phyloP scores from a whole-genome alignment of 257 asterid species.

The Mitragyna speciosa region DNA sequence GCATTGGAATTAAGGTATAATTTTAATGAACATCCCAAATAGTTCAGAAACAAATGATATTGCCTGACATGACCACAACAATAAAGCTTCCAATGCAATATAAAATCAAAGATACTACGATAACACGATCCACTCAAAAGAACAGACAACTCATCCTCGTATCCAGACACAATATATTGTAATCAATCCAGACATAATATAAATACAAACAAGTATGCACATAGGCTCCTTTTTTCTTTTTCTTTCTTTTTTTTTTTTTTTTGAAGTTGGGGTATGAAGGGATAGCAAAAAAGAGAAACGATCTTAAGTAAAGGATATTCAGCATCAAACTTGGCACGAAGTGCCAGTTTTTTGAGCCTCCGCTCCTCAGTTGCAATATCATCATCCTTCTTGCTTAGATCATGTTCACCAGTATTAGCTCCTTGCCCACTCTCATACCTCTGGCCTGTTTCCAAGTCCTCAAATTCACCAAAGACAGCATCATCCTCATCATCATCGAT shows the following conservation, averaged over 20 bases:
- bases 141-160: not conserved
- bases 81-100: not conserved
- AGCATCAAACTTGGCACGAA: constrained; percentile 90
- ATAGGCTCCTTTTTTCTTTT: no score
- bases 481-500: constrained; percentile 44
- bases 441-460: constrained; percentile 94
- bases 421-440: constrained; percentile 45
- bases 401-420: constrained; percentile 28
- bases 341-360: constrained; percentile 80
- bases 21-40: constrained; percentile 18
- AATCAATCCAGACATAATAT: not conserved
- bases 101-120: not conserved
- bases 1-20: constrained; percentile 53
- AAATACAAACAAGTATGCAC: no score
- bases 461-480: constrained; percentile 73
- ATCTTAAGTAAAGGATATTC: constrained; percentile 61
- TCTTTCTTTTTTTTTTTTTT: no score
- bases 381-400: constrained; percentile 34
- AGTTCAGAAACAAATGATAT: not conserved
- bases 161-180: not conserved
- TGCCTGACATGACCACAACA: constrained; percentile 1
- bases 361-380: constrained; percentile 64
- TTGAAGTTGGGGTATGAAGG: not conserved
- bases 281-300: constrained; percentile 9
- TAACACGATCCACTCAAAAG: not conserved